Evolutionary conservation across 257 asterid species (phyloP).

Genomic region (Petunia axillaris): DNA sequence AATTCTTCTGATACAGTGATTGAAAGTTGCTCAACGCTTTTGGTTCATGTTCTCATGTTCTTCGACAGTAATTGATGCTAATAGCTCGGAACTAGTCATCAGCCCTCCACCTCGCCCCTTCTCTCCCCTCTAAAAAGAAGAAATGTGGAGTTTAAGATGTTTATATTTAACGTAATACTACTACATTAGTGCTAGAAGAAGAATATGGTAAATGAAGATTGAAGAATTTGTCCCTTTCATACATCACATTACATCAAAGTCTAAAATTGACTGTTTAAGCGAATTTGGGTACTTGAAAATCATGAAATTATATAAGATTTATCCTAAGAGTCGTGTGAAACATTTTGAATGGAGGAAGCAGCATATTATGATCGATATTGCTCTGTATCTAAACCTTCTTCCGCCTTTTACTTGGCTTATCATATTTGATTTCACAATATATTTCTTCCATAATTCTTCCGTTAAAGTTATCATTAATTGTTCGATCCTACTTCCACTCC

Average conservation of each 20-base stretch:
- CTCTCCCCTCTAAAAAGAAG: background rate
- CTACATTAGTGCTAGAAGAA: background rate
- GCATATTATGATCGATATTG: too few relatives aligned
- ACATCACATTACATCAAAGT: background rate
- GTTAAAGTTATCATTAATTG: background rate
- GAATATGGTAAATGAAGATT: background rate
- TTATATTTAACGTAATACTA: background rate
- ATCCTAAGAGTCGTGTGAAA: too few relatives aligned
- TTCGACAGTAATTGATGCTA: background rate
- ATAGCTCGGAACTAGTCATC: background rate
- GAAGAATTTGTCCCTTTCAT: background rate
- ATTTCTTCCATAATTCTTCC: background rate
- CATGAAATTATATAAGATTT: too few relatives aligned
- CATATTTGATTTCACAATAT: background rate
- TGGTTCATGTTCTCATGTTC: background rate
- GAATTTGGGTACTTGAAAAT: too few relatives aligned
- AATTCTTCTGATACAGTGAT: background rate
- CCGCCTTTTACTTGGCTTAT: too few relatives aligned
- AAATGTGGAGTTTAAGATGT: background rate
- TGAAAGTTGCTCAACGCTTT: slow-evolving; percentile 15
- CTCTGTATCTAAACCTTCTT: too few relatives aligned
- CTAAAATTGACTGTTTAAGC: background rate
- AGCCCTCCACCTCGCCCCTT: background rate
- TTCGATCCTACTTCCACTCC: background rate
- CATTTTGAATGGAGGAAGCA: too few relatives aligned